A percentile compares a stretch with the other conserved stretches of the same genome.
Conservation (phyloP, 495 filamentous ascomycete species). For the Parathielavia appendiculata region DNA sequence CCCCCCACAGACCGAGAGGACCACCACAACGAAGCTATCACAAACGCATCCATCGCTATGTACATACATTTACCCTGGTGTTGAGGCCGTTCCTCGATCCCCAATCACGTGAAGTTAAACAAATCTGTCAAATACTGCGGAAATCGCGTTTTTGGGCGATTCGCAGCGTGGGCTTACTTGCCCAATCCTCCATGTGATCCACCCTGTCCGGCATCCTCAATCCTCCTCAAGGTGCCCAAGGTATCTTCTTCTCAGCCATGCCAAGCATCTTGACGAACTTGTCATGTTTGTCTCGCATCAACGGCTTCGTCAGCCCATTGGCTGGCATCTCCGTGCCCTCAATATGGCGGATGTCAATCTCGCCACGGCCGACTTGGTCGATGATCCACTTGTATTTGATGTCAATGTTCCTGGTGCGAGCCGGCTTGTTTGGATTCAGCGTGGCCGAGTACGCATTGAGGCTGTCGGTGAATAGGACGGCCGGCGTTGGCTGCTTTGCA, state of each 20-base stretch:
- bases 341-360: neutral
- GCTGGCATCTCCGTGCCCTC: neutral
- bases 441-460: neutral
- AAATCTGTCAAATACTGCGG: no score
- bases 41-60: no score
- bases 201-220: no score
- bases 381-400: constrained; percentile 2
- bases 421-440: neutral
- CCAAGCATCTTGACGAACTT: neutral
- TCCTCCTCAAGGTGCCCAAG: neutral
- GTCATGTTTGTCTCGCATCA: neutral
- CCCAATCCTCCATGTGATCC: no score
- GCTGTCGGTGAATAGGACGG: neutral
- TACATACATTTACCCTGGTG: no score
- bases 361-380: neutral
- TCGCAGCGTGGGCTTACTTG: no score
- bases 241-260: neutral
- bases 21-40: no score
- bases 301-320: neutral
- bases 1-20: no score
- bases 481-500: neutral
- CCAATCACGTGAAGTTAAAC: no score
- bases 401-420: neutral
- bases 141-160: no score
- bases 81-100: no score